Evolutionary conservation across 1,284 basidiomycete genomes (phyloP).

Genomic region (Paramarasmius palmivorus): DNA sequence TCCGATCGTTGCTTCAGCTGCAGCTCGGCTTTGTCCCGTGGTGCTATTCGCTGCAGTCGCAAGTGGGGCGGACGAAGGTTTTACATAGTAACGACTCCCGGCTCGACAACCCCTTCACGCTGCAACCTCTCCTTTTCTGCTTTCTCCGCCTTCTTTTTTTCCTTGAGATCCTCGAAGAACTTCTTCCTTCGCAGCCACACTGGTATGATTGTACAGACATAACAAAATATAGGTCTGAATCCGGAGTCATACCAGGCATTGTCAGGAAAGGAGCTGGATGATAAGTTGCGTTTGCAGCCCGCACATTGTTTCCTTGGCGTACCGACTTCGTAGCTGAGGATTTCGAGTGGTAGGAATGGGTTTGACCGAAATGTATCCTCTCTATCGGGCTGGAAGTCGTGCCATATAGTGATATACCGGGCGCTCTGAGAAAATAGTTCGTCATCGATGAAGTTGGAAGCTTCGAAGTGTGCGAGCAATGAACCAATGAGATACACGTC

Average conservation of each 20-base stretch:
- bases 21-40: no score
- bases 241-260: not conserved
- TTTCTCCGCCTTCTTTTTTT: not conserved
- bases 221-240: not conserved
- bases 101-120: not conserved
- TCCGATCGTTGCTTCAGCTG: no score
- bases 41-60: no score
- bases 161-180: not conserved
- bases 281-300: not conserved
- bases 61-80: no score
- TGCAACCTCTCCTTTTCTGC: not conserved
- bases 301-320: not conserved
- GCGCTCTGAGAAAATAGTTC: slow-evolving; percentile 6
- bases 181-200: not conserved
- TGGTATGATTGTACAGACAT: not conserved
- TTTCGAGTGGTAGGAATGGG: slow-evolving; percentile 11
- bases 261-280: not conserved
- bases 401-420: slow-evolving; percentile 15
- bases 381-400: not conserved
- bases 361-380: not conserved
- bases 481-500: slow-evolving; percentile 12
- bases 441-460: not conserved
- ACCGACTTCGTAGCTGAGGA: not conserved
- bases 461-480: slow-evolving; percentile 8
- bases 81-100: no score